phyloP scores from a whole-genome alignment of 305 asterid species.

The Rubia peregrina region DNA sequence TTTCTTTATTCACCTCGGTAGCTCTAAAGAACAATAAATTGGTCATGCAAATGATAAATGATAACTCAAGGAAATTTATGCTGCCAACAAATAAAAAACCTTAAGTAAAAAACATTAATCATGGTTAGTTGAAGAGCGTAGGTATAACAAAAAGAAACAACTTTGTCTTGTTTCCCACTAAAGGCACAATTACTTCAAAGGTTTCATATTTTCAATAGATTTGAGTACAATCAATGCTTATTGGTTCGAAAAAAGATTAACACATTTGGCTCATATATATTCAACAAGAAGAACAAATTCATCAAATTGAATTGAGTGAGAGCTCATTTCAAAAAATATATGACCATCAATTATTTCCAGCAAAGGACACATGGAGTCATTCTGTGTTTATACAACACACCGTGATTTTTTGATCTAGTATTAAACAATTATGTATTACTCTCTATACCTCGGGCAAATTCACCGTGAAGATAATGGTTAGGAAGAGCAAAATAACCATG shows the following conservation, averaged over 20 bases:
- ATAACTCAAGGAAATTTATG: background rate
- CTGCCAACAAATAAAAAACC: background rate
- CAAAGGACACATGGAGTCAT: background rate
- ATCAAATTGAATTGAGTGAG: background rate
- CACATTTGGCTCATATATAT: background rate
- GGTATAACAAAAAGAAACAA: background rate
- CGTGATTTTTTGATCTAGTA: background rate
- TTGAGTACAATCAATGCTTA: no score
- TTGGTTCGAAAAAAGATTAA: background rate
- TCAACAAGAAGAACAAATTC: background rate
- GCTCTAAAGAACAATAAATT: conserved; percentile 14
- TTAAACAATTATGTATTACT: background rate
- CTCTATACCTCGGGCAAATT: background rate
- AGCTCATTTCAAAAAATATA: background rate
- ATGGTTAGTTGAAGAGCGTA: background rate
- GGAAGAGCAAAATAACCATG: background rate
- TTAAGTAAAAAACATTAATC: background rate
- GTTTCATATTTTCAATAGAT: conserved; percentile 3
- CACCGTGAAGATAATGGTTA: background rate
- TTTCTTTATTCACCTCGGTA: conserved; percentile 65
- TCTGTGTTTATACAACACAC: background rate
- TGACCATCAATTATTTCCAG: background rate
- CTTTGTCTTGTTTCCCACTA: background rate
- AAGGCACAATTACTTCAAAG: background rate
- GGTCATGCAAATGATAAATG: background rate